phyloP scores from a whole-genome alignment of 148 eudicot species.

The Polygonum aviculare region DNA sequence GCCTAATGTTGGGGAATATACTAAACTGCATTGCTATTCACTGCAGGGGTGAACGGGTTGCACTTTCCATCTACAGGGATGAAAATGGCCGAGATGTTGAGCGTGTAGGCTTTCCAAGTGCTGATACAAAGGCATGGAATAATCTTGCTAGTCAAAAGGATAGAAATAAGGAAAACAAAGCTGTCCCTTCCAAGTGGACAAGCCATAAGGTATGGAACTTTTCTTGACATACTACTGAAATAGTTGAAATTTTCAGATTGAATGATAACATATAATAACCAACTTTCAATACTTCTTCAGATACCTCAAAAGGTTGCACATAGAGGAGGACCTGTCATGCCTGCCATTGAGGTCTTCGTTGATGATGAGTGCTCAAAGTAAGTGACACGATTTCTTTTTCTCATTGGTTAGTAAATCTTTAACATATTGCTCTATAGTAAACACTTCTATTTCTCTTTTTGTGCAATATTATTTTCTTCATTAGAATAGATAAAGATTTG shows the following conservation, averaged over 20 bases:
- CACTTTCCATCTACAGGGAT: slow-evolving; percentile 58
- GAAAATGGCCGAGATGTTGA: slow-evolving; percentile 22
- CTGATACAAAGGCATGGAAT: slow-evolving; percentile 50
- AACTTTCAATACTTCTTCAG: slow-evolving; percentile 27
- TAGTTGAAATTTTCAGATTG: background rate
- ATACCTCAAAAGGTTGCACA: slow-evolving; percentile 44
- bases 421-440: background rate
- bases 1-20: background rate
- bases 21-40: background rate
- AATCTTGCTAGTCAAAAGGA: slow-evolving; percentile 73
- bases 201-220: slow-evolving; percentile 68
- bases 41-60: slow-evolving; percentile 40
- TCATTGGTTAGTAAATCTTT: background rate
- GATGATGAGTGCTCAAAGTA: slow-evolving; percentile 68
- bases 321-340: slow-evolving; percentile 26
- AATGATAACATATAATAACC: background rate
- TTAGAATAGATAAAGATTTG: too few species aligned
- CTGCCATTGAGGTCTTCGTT: slow-evolving; percentile 67
- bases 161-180: slow-evolving; percentile 88
- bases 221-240: background rate
- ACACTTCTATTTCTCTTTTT: background rate
- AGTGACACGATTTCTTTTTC: slow-evolving; percentile 21
- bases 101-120: slow-evolving; percentile 32
- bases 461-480: background rate
- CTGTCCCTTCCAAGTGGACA: slow-evolving; percentile 82